phyloP scores from a whole-genome alignment of 768 basidiomycete species.

The Phaeotremella skinneri region DNA sequence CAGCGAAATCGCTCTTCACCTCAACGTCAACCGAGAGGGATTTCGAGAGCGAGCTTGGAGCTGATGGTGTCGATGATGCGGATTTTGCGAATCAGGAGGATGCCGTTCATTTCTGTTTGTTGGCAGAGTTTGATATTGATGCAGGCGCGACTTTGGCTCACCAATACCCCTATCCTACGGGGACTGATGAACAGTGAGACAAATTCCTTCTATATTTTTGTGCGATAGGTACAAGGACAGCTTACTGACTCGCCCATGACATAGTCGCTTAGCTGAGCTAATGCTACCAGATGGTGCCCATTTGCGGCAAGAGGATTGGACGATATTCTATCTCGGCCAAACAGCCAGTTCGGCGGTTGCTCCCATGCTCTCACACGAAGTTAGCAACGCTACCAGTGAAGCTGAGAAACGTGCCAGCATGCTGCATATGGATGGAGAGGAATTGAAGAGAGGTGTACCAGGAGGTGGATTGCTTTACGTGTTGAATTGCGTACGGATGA shows the following conservation, averaged over 20 bases:
- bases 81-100: constrained; percentile 25
- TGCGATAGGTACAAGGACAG: not conserved
- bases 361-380: constrained; percentile 64
- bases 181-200: constrained; percentile 86
- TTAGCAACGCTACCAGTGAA: constrained; percentile 10
- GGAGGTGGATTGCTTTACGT: constrained; percentile 68
- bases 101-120: constrained; percentile 73
- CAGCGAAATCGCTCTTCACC: constrained; percentile 17
- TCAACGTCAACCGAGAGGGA: constrained; percentile 17
- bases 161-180: constrained; percentile 92
- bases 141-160: constrained; percentile 89
- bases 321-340: constrained; percentile 96
- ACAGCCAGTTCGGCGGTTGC: constrained; percentile 82
- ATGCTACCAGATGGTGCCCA: constrained; percentile 99
- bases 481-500: constrained; percentile 84
- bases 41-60: constrained; percentile 17
- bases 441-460: constrained; percentile 31
- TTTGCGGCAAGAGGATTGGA: constrained; percentile 93
- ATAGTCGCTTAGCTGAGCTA: constrained; percentile 85
- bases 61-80: constrained; percentile 1
- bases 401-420: constrained; percentile 11
- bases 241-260: not conserved
- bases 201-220: too few species aligned
- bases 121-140: constrained; percentile 99
- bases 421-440: constrained; percentile 9